Percentiles rank a stretch among this genome's conserved stretches.
These are phyloP conservation scores for Spergularia azorica DNA, from an alignment of 179 eudicot species.

Conservation along the genomic window DNA sequence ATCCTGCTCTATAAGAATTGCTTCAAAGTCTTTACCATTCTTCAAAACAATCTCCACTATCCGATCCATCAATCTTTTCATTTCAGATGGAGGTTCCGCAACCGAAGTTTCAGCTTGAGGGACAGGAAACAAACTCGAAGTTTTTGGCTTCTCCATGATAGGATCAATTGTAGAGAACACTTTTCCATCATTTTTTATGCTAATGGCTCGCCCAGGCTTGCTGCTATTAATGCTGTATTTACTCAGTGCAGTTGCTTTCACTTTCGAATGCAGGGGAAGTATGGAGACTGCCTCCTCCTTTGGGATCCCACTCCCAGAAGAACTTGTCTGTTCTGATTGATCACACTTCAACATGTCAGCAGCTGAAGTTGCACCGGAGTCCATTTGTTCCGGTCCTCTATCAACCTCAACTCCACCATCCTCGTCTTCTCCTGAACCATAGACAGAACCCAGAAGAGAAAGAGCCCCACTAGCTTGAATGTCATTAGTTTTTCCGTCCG, in stretches of 20 bases:
- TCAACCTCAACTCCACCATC: constrained; percentile 46
- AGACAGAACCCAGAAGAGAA: constrained; percentile 83
- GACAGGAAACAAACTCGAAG: constrained; percentile 34
- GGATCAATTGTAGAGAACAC: constrained; percentile 30
- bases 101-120: constrained; percentile 45
- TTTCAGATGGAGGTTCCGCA: constrained; percentile 81
- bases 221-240: constrained; percentile 36
- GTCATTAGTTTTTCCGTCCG: constrained; percentile 33
- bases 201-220: constrained; percentile 44
- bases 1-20: constrained; percentile 81
- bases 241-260: constrained; percentile 38
- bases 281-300: constrained; percentile 43
- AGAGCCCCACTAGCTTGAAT: constrained; percentile 62
- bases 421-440: constrained; percentile 90
- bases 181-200: constrained; percentile 42
- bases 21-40: constrained; percentile 87
- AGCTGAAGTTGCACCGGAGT: constrained; percentile 34
- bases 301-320: constrained; percentile 22
- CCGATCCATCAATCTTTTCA: constrained; percentile 67
- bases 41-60: constrained; percentile 79
- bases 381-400: constrained; percentile 31
- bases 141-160: constrained; percentile 36
- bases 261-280: constrained; percentile 41
- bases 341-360: constrained; percentile 30
- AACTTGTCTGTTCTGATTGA: constrained; percentile 28